A percentile compares a stretch with the other conserved stretches of the same genome.
Evolutionary conservation across 306 rosid species (phyloP).

Genomic region (Arachis stenosperma): DNA sequence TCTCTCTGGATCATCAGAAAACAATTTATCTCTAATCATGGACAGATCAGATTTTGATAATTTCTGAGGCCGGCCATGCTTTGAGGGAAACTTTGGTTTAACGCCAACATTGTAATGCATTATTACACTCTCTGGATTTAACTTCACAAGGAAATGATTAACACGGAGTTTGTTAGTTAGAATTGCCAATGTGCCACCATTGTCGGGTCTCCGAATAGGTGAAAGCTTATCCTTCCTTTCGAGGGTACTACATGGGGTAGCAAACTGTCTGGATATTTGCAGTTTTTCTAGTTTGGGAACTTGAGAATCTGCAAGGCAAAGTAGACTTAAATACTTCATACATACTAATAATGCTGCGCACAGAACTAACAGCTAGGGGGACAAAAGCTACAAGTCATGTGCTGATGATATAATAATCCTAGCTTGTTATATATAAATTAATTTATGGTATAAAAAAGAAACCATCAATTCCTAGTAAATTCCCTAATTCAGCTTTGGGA

Average conservation of each 20-base stretch:
- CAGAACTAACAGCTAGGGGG: background rate
- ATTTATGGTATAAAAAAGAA: background rate
- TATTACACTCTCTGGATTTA: constrained; percentile 50
- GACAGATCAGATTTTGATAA: constrained; percentile 57
- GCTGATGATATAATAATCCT: background rate
- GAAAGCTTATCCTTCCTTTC: constrained; percentile 29
- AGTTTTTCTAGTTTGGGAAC: constrained; percentile 36
- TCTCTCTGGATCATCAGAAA: constrained; percentile 48
- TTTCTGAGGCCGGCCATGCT: constrained; percentile 48
- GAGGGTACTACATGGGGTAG: background rate
- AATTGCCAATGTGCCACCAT: constrained; percentile 50
- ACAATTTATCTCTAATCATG: constrained; percentile 58
- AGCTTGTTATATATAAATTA: background rate
- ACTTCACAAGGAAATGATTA: constrained; percentile 60
- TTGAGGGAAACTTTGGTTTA: constrained; percentile 48
- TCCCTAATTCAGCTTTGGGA: background rate
- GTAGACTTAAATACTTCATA: background rate
- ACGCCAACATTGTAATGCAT: constrained; percentile 63
- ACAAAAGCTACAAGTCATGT: too few relatives aligned
- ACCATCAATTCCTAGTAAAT: background rate
- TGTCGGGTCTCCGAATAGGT: constrained; percentile 68
- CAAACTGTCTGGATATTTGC: constrained; percentile 28
- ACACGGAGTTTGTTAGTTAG: constrained; percentile 47
- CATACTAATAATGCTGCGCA: background rate
- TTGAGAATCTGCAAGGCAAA: constrained; percentile 31